Evolutionary conservation across 106 monocot genomes (phyloP), one percentile per base, ranked within the genome.

Genomic region (Phalaenopsis equestris): DNA sequence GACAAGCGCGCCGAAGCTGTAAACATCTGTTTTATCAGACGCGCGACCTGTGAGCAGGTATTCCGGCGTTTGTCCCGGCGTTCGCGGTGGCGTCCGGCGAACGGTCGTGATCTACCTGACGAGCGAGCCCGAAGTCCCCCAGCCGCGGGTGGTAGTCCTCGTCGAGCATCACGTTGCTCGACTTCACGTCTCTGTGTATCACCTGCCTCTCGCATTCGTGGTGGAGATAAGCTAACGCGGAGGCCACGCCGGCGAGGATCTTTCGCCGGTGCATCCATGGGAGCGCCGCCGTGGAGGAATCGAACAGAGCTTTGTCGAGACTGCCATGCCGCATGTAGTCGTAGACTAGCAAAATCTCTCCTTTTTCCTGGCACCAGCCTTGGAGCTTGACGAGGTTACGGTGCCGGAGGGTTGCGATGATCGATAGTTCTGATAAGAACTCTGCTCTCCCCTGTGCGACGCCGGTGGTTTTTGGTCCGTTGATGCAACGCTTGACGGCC

Each of bases 131-230:
- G 80, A 98, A 98, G 80, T 98, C 98, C 8, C 98, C 98, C n/a
- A 98, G 91, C 16, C 94, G 80, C 6, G 98, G 89, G 18, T 90
- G 89, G 88, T 87, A 98, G 43, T 80, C 92, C 84, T 94, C 91
- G 82, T 93, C 98, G 48, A 98, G 90, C 98, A 98, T 92, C 24
- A 98, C 87, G 80, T 98, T 98, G 84, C 98, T 98, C n/a, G 98
- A 98, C 79, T 98, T 98, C 75, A 98, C 92, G 64, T 98, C 98
- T 14, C 98, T 81, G 86, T 98, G 98, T 73, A 98, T 98, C 21
- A 98, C 94, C 78, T 88, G 92, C n/a, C 88, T 86, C 79, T 98
- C 98, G 80, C 98, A 98, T 65, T 98, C 98, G 6, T 89, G 84
- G 86, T 98, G 98, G 82, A 98, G 92, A 82, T 98, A 98, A 1